Conservation (phyloP, 2,329 filamentous ascomycete species). For the Thielaviopsis musarum region DNA sequence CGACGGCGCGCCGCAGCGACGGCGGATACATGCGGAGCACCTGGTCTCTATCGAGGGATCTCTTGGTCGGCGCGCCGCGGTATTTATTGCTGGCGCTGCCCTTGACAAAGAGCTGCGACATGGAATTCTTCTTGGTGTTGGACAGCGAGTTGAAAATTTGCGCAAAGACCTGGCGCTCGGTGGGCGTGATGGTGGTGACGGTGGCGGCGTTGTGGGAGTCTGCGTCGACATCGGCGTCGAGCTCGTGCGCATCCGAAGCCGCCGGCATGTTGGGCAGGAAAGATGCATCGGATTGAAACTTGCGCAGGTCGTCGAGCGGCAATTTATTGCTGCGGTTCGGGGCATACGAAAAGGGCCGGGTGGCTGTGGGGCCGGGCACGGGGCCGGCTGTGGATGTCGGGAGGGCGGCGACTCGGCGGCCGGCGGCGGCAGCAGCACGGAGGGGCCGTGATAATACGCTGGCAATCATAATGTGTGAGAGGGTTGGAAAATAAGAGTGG, state of each 20-base stretch:
- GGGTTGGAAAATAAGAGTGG: not conserved
- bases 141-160: conserved; percentile 34
- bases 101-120: not conserved
- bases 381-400: not conserved
- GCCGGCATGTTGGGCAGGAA: not conserved
- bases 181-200: conserved; percentile 38
- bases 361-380: too few relatives aligned
- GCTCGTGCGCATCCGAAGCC: too few relatives aligned
- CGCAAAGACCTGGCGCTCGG: conserved; percentile 40
- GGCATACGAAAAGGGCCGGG: not conserved
- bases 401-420: not conserved
- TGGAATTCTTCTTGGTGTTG: conserved; percentile 1
- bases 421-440: too few relatives aligned
- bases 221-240: not conserved
- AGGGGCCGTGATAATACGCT: not conserved
- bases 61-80: not conserved
- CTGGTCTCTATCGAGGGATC: conserved; percentile 5
- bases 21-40: conserved; percentile 23
- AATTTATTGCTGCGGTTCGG: not conserved
- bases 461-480: not conserved
- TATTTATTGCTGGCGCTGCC: not conserved
- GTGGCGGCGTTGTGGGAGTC: conserved; percentile 10
- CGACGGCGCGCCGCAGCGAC: conserved; percentile 24
- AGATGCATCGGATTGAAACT: not conserved
- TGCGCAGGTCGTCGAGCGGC: not conserved